phyloP scores from a whole-genome alignment of 345 rosid genomes.

The Gossypium stocksii region DNA sequence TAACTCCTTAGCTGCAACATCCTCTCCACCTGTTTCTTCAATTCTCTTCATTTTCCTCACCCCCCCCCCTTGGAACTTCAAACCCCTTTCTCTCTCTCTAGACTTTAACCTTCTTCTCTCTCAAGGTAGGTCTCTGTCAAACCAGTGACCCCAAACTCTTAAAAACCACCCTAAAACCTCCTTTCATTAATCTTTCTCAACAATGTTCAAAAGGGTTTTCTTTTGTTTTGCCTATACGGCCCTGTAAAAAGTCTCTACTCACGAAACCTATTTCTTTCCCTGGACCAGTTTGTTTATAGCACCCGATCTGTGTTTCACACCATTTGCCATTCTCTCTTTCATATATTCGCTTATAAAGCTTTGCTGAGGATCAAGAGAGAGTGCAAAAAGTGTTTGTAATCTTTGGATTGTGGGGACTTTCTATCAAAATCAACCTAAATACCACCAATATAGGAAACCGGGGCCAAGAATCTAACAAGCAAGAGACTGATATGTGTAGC shows the following conservation, averaged over 20 bases:
- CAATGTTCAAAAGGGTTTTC: neutral
- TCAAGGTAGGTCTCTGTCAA: neutral
- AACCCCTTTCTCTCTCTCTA: neutral
- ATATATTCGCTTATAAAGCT: constrained; percentile 6
- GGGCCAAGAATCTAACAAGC: neutral
- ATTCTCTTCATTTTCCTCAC: constrained; percentile 23
- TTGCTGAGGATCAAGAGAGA: constrained; percentile 6
- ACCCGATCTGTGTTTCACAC: neutral
- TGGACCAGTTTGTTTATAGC: neutral
- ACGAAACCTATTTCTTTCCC: neutral
- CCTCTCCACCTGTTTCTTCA: constrained; percentile 33
- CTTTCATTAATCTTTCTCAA: neutral
- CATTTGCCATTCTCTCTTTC: neutral
- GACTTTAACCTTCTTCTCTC: neutral
- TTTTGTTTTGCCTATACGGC: neutral
- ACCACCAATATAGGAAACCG: constrained; percentile 1
- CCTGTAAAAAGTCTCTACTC: neutral
- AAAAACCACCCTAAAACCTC: neutral
- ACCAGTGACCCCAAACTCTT: constrained; percentile 7
- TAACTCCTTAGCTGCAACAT: constrained; percentile 51
- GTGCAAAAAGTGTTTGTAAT: neutral
- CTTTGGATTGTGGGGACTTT: constrained; percentile 10
- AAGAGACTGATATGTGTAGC: neutral
- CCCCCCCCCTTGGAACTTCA: constrained; percentile 9
- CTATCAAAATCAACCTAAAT: constrained; percentile 15